Percentiles rank a stretch among this genome's conserved stretches.
Conservation (phyloP, 768 basidiomycete genomes). For the Boletus rubroflammeus region DNA sequence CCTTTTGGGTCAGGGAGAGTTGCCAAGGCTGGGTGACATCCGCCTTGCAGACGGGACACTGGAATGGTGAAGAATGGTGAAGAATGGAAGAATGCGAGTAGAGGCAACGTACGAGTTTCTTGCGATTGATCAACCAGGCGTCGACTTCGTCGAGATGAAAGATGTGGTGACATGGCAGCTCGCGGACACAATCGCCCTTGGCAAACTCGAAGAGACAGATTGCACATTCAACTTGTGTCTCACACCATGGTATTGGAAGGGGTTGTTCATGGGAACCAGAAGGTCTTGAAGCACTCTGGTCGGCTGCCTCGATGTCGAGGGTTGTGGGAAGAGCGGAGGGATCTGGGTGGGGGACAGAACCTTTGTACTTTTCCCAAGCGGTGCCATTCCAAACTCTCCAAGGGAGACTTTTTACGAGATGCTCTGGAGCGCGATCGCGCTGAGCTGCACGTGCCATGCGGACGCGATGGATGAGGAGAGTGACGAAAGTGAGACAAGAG, state of each 20-base stretch:
- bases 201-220: slow-evolving; percentile 89
- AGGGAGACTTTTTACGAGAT: slow-evolving; percentile 72
- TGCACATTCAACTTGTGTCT: slow-evolving; percentile 81
- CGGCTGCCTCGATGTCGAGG: slow-evolving; percentile 39
- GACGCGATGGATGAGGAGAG: slow-evolving; percentile 84
- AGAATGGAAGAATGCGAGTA: neutral
- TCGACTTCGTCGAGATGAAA: slow-evolving; percentile 93
- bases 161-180: slow-evolving; percentile 91
- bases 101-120: slow-evolving; percentile 72
- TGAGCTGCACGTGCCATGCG: slow-evolving; percentile 79
- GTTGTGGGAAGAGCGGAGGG: slow-evolving; percentile 21
- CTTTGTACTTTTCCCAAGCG: slow-evolving; percentile 76
- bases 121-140: slow-evolving; percentile 87
- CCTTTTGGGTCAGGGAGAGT: slow-evolving; percentile 18
- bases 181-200: slow-evolving; percentile 85
- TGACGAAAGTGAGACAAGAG: slow-evolving; percentile 82
- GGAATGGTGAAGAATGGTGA: slow-evolving; percentile 3
- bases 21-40: slow-evolving; percentile 73
- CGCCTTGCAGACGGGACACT: slow-evolving; percentile 93
- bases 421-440: slow-evolving; percentile 80
- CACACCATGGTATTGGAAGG: slow-evolving; percentile 66
- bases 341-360: slow-evolving; percentile 25
- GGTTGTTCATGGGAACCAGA: slow-evolving; percentile 26
- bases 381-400: slow-evolving; percentile 81
- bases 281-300: slow-evolving; percentile 19